Conservation (phyloP, 2,329 filamentous ascomycete genomes). For the Didymella pinodella region DNA sequence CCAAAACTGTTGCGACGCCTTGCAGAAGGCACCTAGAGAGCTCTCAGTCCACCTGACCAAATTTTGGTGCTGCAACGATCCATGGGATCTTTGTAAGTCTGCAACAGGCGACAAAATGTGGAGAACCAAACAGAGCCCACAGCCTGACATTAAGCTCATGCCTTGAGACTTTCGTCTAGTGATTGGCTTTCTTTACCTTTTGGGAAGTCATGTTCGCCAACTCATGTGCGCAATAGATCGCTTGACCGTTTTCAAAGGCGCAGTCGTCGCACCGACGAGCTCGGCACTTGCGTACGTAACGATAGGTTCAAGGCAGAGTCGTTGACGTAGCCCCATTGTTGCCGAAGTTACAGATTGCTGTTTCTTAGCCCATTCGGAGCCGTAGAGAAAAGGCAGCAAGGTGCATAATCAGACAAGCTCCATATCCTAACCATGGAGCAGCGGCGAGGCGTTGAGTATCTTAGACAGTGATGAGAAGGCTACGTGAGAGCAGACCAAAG, state of each 20-base stretch:
- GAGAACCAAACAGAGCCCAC: not conserved
- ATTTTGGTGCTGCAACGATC: conserved; percentile 3
- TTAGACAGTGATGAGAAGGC: not conserved
- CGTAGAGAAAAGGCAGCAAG: not conserved
- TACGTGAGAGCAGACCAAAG: not conserved
- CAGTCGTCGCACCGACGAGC: not conserved
- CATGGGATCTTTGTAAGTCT: conserved; percentile 7
- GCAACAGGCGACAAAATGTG: not conserved
- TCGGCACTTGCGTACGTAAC: not conserved
- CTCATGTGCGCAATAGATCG: conserved; percentile 12
- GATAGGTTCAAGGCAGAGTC: not conserved
- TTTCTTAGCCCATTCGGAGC: not conserved
- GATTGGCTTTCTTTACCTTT: not conserved
- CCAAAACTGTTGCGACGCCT: not conserved
- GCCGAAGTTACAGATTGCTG: not conserved
- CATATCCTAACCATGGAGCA: not conserved
- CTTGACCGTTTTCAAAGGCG: not conserved
- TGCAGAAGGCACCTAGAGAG: not conserved
- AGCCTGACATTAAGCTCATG: not conserved
- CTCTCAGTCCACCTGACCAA: conserved; percentile 8
- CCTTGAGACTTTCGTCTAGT: not conserved
- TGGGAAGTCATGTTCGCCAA: conserved; percentile 9
- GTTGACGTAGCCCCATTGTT: not conserved
- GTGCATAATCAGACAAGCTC: not conserved
- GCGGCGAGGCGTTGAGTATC: not conserved